Evolutionary conservation across 352 stramenopile genomes (phyloP), one percentile per base, ranked within the genome.

Genomic region (Phytophthora pinifolia): DNA sequence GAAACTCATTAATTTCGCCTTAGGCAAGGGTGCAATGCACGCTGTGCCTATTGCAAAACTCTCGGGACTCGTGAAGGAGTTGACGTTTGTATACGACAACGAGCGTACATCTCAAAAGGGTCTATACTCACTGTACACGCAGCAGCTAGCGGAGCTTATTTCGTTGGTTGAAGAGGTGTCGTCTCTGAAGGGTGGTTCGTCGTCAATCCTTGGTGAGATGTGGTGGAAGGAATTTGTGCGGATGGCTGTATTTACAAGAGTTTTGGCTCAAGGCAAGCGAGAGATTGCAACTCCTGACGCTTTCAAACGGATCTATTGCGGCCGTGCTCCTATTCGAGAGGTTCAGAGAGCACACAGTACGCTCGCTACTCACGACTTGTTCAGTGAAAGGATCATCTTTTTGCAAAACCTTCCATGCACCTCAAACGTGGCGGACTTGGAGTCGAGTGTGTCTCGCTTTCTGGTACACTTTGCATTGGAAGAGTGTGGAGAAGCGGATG

Each of bases 401-500:
- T 43, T 92, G 15, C 82, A 92, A 46, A 84, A 82, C 42, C 31
- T 92, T 9, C 82, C 82, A n/a, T 47, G 59, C n/a, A 92, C 82
- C 3, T 56, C 48, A n/a, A 67, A 70, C 39, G 44, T 84, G 18
- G 45, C 54, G 1, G 69, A 80, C 8, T 51, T 92, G 17, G 39
- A 64, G 32, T 29, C 44, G 5, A 67, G 64, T 1, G 20, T 92
- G 5, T 85, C 79, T 25, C 78, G 74, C 6, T 89, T 79, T 42
- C 59, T 92, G 20, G 59, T 79, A 13, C 82, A 86, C 38, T 47
- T 90, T 12, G 77, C 79, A 22, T 65, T 89, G 15, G 76, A 92
- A 45, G 80, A 88, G 35, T 92, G 79, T 31, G 82, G 82, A 7
- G 82, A 89, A 69, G 78, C 77, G 3, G 82, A 92, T 33, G 82